Percentiles rank a stretch among this genome's conserved stretches.
Conservation (phyloP, 73 alveolate species). For the Paraurostyla sp. region DNA sequence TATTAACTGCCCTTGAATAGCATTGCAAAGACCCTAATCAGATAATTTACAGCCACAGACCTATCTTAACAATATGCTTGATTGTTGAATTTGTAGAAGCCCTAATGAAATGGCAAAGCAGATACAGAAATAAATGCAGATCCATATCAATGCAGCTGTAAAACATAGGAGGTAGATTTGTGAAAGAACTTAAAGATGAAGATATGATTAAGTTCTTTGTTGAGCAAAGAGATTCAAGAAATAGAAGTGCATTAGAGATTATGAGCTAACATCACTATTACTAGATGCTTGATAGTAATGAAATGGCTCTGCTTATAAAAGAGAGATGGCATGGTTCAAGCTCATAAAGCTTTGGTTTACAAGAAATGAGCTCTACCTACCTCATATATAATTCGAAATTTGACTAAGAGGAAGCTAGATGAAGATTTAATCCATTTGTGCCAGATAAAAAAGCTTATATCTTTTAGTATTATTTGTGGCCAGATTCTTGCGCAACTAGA, state of each 20-base stretch:
- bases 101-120: background rate
- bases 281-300: conserved; percentile 56
- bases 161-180: conserved; percentile 55
- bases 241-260: conserved; percentile 62
- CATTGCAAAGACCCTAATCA: conserved; percentile 56
- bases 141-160: background rate
- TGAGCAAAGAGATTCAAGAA: conserved; percentile 53
- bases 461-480: conserved; percentile 60
- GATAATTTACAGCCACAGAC: conserved; percentile 48
- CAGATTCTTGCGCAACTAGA: conserved; percentile 66
- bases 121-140: conserved; percentile 36
- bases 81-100: conserved; percentile 44
- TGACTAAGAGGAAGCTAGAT: conserved; percentile 61
- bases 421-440: conserved; percentile 24
- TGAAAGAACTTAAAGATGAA: conserved; percentile 62
- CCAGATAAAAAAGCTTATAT: conserved; percentile 44
- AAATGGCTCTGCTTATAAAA: conserved; percentile 66
- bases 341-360: conserved; percentile 49
- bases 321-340: conserved; percentile 74
- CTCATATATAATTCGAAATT: conserved; percentile 32
- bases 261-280: conserved; percentile 57
- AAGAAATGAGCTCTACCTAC: conserved; percentile 58
- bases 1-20: conserved; percentile 36
- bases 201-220: conserved; percentile 47
- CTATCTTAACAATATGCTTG: conserved; percentile 37